Evolutionary conservation across 2,329 filamentous ascomycete genomes (phyloP).

Genomic region (Akanthomyces uredinophilus): DNA sequence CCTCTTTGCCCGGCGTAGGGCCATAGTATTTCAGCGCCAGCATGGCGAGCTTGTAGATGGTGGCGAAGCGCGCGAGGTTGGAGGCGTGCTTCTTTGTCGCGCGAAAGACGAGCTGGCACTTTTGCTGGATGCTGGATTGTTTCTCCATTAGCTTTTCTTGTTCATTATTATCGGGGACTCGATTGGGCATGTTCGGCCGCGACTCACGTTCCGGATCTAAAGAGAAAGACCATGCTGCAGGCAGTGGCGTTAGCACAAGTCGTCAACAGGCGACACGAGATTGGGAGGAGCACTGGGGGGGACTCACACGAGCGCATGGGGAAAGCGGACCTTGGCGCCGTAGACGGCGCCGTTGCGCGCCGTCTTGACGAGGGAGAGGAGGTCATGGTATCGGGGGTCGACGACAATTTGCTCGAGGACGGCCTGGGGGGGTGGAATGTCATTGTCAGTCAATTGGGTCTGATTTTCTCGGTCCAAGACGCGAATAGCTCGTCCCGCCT

Average conservation of each 20-base stretch:
- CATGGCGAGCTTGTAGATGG: slow-evolving; percentile 83
- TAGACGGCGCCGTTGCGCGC: slow-evolving; percentile 97
- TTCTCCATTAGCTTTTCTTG: background rate
- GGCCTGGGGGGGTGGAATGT: slow-evolving; percentile 42
- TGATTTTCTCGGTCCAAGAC: too few species aligned
- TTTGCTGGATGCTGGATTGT: slow-evolving; percentile 59
- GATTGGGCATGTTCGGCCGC: slow-evolving; percentile 12
- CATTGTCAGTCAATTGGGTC: background rate
- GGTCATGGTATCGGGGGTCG: slow-evolving; percentile 78
- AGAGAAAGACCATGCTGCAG: slow-evolving; percentile 86
- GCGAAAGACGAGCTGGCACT: slow-evolving; percentile 69
- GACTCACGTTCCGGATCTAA: slow-evolving; percentile 79
- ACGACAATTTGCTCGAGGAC: slow-evolving; percentile 71
- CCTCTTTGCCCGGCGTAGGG: slow-evolving; percentile 55
- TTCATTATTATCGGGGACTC: background rate
- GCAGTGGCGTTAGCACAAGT: background rate
- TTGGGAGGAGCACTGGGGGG: slow-evolving; percentile 31
- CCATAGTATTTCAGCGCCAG: slow-evolving; percentile 63
- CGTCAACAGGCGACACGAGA: slow-evolving; percentile 17
- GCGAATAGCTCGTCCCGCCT: too few species aligned
- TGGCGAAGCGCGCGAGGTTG: slow-evolving; percentile 87
- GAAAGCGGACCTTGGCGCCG: slow-evolving; percentile 95
- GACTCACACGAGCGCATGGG: slow-evolving; percentile 78
- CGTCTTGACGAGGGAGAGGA: slow-evolving; percentile 82
- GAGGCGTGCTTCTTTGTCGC: slow-evolving; percentile 86